Evolutionary conservation across 371 early-diverging fungal genomes (phyloP), one percentile per base, ranked within the genome.

Genomic region (Fennellomyces sp.): DNA sequence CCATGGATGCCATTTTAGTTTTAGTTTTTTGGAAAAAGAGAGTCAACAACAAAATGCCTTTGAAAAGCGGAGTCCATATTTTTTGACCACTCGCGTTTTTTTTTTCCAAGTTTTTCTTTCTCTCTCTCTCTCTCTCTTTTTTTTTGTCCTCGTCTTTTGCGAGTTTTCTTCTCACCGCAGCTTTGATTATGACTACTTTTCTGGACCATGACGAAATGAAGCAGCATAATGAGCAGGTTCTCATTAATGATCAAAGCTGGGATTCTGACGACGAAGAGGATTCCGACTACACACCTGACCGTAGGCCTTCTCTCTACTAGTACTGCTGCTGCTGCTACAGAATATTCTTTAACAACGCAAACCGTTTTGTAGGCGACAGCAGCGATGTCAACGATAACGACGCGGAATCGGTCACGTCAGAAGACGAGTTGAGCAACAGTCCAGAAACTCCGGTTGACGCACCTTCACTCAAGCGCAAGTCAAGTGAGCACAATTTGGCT

Each of bases 231-330:
- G 48, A 36, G 27, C n/a, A 48, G 38, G 33, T 28, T 10, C 17
- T 52, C 17, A n/a, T 38, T 23, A 33, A 27, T 29, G 50, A 48
- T 36, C 39, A 52, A 8, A 29, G 26, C 33, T 45, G 42, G 30
- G 50, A 47, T 56, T 56, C 59, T 31, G 65, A 65, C 52, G 58
- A 58, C 21, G 66, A 68, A 23, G 42, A 68, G 53, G 68, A 68
- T 27, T 52, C 56, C 5, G 63, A 68, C 51, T 68, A 62, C 27
- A 52, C 52, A 13, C 68, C 68, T 25, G 60, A 68, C 41, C 60
- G 68, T 68, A 55, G 45, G 68, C 49, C 35, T 48, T 42, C 25
- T 47, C 33, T 19, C 26, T 47, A 8, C 51, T 21, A 28, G 23
- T 19, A 3, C 12, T 28, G 35, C 17, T 12, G 27, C 21, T 47